Base-by-base conservation (phyloP, 2,329 filamentous ascomycete species). In the Calonectria henricotiae region DNA sequence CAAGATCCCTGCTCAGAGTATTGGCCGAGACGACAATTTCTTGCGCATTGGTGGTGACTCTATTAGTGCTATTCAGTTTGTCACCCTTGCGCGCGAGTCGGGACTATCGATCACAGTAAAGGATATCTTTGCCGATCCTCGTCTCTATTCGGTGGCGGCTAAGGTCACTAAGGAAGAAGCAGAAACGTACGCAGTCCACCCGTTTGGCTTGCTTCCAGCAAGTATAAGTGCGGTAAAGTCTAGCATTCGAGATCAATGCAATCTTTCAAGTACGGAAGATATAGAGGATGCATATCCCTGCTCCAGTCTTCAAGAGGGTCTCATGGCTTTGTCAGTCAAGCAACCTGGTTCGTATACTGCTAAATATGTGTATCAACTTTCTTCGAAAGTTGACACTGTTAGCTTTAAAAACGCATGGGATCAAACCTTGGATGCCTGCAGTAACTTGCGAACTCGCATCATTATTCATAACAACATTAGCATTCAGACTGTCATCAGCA, bases 231-330 rank as follows among this genome's bases (percentile, higher is more conserved):
- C 35, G 23, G 20, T 51, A 20, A 63, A 51, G 23, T 20, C 11
- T 17, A 41, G 44, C 11, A 51, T 63, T n/a, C 32, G n/a, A 35
- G 30, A 43, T 6, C 23, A 60, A 17, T 51, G 66, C 20, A 27
- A 41, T 5, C 39, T 66, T 15, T 37, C 30, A 23, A 51, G 23
- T 6, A 47, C 47, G 2, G 8, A 32, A 11, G 17, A 54, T 5
- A 70, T 80, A n/a, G 75, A 81, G 30, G 81, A 84, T 67, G 67
- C 79, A 0, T 83, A 80, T 39, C 83, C 82, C 2, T 82, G 80
- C 68, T 80, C 81, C 0, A 71, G 79, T 0, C 65, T 83, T 0
- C 82, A 84, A 43, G 79, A 80, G 63, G 80, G 82, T 1, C 74
- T 85, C 3, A 71, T 84, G 32, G 75, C 70, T 15, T 46, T 71